A percentile compares a stretch with the other conserved stretches of the same genome.
Conservation (phyloP, 257 asterid genomes). For the Coffea eugenioides region DNA sequence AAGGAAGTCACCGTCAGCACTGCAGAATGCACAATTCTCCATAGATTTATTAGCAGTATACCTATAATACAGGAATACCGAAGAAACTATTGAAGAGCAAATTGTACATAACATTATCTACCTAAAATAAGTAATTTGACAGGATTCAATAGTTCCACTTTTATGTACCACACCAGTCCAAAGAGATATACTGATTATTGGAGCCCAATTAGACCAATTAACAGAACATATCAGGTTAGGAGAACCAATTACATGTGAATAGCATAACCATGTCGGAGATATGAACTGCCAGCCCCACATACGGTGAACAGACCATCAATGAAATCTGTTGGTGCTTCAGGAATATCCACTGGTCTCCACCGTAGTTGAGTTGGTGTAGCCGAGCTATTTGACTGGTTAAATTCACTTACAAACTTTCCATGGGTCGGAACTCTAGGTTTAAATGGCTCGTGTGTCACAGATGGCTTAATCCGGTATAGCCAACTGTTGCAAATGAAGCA, state of each 20-base stretch:
- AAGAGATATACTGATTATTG: background rate
- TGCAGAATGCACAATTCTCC: constrained; percentile 91
- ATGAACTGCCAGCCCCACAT: constrained; percentile 98
- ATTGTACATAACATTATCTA: background rate
- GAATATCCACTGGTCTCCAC: constrained; percentile 86
- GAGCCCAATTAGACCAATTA: background rate
- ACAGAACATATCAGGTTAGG: constrained; percentile 6
- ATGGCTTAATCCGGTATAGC: constrained; percentile 89
- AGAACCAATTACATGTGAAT: constrained; percentile 77
- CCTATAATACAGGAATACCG: constrained; percentile 39
- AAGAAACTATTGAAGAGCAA: background rate
- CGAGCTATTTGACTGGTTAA: constrained; percentile 66
- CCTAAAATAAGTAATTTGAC: background rate
- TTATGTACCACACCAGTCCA: background rate
- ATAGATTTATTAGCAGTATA: constrained; percentile 85
- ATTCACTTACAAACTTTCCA: constrained; percentile 81
- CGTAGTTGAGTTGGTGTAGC: constrained; percentile 93
- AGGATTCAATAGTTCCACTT: background rate
- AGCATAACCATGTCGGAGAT: constrained; percentile 92
- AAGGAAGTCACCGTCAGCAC: constrained; percentile 96
- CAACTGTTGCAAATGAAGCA: constrained; percentile 47
- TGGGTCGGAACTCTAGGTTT: constrained; percentile 66
- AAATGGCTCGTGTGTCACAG: constrained; percentile 97
- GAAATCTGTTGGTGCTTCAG: constrained; percentile 69
- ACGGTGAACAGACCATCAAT: constrained; percentile 87